Evolutionary conservation across 306 rosid species (phyloP), one percentile per base, ranked within the genome.

Genomic region (Delonix regia): DNA sequence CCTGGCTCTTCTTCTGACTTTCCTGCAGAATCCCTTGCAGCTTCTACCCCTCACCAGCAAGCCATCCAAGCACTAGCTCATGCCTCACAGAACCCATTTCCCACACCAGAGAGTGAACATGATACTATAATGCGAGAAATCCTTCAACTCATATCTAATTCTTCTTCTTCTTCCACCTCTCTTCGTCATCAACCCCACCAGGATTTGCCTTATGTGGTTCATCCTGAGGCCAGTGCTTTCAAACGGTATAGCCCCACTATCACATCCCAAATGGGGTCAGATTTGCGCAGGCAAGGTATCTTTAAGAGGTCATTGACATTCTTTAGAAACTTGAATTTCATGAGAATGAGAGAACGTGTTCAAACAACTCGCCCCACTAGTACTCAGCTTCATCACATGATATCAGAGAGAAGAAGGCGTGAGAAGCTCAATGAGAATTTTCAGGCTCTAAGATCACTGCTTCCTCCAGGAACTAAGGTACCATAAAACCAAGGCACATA

Each of bases 11-110:
- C 88, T 27, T 1, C 86, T 14, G 81, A 77, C 42, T 77, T 82
- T 30, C 72, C 80, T 33, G 47, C 27, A 6, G 88, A 82, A 66
- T 61, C 76, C 56, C 45, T 73, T 47, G 69, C 78, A 49, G 39
- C 74, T 4, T 44, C 60, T 15, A 77, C 65, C 16, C 84, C 82
- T 4, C 86, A 84, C 66, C 93, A 88, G 42, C 87, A 78, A 74
- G 69, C 86, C 24, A 84, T 89, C 22, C 86, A 85, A 71, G 83
- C 90, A 30, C 60, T 88, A 25, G 78, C 89, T 60, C 71, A 39
- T 13, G 52, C 16, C 52, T 0, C 51, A 66, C 71, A 66, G n/a
- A 66, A 0, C 12, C 52, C 71, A 66, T 66, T 66, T 13, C 52
- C 12, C 2, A 21, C 33, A 5, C 33, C 52, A 41, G 52, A 39